phyloP scores from a whole-genome alignment of 495 filamentous ascomycete genomes.

The Collariella sp. region DNA sequence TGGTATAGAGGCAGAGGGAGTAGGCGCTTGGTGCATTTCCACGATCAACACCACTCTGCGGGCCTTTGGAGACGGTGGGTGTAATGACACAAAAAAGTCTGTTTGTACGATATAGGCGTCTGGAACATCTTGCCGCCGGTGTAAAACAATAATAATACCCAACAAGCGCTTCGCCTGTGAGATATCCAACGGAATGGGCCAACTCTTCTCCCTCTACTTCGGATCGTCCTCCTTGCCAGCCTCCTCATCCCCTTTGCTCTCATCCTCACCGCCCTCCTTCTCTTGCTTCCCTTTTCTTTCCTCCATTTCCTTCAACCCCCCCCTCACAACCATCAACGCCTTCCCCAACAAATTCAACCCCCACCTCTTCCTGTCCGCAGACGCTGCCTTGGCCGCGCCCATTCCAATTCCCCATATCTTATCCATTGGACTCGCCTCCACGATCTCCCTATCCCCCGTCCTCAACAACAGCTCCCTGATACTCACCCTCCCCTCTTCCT shows the following conservation, averaged over 20 bases:
- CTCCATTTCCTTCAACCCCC: constrained; percentile 39
- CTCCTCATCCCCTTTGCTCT: background rate
- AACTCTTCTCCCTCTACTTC: background rate
- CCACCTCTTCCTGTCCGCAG: constrained; percentile 43
- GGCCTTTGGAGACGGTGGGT: constrained; percentile 1
- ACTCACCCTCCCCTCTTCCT: background rate
- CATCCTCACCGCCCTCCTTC: background rate
- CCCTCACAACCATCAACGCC: constrained; percentile 36
- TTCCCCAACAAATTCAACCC: constrained; percentile 62
- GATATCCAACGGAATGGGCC: too few relatives aligned
- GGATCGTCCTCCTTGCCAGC: background rate
- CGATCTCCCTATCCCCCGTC: constrained; percentile 52
- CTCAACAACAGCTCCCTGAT: constrained; percentile 37
- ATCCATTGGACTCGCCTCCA: constrained; percentile 57
- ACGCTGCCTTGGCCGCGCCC: constrained; percentile 38
- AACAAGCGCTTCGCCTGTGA: background rate
- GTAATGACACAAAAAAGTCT: background rate
- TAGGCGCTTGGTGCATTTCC: constrained; percentile 22
- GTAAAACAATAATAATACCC: background rate
- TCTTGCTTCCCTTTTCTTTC: constrained; percentile 17
- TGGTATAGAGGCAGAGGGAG: constrained; percentile 16
- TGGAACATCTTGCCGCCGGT: background rate
- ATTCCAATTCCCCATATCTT: constrained; percentile 62
- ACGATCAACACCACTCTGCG: constrained; percentile 21
- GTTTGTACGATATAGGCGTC: constrained; percentile 1